These are phyloP conservation scores for Fusarium sp. DNA, from an alignment of 2,329 filamentous ascomycete genomes.

Conservation along the genomic window DNA sequence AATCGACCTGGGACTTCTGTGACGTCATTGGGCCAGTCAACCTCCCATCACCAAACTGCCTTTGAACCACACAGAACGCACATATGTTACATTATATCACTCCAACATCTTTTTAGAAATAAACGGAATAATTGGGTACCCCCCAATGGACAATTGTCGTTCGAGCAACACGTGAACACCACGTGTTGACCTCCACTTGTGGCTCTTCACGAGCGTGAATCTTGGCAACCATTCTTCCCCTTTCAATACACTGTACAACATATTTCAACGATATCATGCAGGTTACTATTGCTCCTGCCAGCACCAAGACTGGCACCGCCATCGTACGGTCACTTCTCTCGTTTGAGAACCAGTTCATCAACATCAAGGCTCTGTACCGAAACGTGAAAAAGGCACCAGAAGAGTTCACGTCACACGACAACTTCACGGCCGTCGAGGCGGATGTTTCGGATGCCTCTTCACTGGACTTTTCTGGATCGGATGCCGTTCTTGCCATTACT, in stretches of 20 bases:
- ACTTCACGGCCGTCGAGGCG: slow-evolving; percentile 44
- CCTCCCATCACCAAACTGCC: neutral
- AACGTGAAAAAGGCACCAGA: slow-evolving; percentile 42
- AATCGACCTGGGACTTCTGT: neutral
- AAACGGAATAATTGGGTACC: neutral
- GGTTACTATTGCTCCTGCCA: slow-evolving; percentile 45
- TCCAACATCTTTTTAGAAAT: neutral
- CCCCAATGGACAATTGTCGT: neutral
- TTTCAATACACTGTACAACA: neutral
- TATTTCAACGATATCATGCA: slow-evolving; percentile 9
- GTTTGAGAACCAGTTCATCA: neutral
- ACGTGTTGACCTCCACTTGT: neutral
- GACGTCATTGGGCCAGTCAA: neutral
- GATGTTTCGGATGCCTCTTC: slow-evolving; percentile 43
- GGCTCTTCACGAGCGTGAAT: neutral
- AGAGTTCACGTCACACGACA: slow-evolving; percentile 38
- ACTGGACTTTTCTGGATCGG: slow-evolving; percentile 45
- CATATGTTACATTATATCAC: neutral
- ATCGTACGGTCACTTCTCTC: slow-evolving; percentile 44
- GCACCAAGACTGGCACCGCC: slow-evolving; percentile 45
- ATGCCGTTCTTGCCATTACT: slow-evolving; percentile 47
- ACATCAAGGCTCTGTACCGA: slow-evolving; percentile 45
- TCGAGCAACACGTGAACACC: neutral
- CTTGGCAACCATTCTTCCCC: neutral
- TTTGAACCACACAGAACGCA: too few species aligned